Evolutionary conservation across 345 rosid species (phyloP).

Genomic region (Salix koriyanagi): DNA sequence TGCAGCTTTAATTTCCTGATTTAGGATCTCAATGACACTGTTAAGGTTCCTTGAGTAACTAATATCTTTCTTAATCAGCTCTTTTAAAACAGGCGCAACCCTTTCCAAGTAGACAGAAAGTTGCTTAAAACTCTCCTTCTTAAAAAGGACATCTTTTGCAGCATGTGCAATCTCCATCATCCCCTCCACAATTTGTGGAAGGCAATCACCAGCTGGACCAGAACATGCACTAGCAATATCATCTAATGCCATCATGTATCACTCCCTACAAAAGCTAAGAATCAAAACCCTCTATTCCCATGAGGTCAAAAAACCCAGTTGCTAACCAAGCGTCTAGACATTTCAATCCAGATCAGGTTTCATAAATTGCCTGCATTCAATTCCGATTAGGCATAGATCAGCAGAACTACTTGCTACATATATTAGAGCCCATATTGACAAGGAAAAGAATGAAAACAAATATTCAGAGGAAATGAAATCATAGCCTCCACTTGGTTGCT

Average conservation of each 20-base stretch:
- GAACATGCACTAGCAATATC: constrained; percentile 27
- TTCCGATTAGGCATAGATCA: constrained; percentile 7
- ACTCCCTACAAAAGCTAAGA: constrained; percentile 12
- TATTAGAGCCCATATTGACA: background rate
- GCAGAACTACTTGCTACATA: constrained; percentile 1
- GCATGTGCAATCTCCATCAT: constrained; percentile 36
- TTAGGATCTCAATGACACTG: constrained; percentile 45
- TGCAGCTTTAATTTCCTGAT: constrained; percentile 46
- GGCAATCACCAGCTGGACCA: constrained; percentile 38
- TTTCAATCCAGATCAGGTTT: constrained; percentile 7
- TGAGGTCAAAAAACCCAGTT: background rate
- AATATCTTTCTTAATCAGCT: constrained; percentile 34
- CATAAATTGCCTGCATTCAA: constrained; percentile 10
- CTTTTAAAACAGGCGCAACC: constrained; percentile 50
- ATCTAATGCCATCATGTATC: constrained; percentile 40
- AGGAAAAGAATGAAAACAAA: background rate
- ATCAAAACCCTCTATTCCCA: constrained; percentile 13
- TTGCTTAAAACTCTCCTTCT: constrained; percentile 51
- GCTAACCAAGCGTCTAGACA: background rate
- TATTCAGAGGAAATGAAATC: background rate
- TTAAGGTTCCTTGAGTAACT: constrained; percentile 40
- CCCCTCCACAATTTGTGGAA: constrained; percentile 42
- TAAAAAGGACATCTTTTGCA: constrained; percentile 42
- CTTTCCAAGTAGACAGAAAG: constrained; percentile 46
- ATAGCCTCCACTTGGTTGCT: background rate